Base-by-base conservation (phyloP, 257 asterid species). In the Salvia miltiorrhiza region DNA sequence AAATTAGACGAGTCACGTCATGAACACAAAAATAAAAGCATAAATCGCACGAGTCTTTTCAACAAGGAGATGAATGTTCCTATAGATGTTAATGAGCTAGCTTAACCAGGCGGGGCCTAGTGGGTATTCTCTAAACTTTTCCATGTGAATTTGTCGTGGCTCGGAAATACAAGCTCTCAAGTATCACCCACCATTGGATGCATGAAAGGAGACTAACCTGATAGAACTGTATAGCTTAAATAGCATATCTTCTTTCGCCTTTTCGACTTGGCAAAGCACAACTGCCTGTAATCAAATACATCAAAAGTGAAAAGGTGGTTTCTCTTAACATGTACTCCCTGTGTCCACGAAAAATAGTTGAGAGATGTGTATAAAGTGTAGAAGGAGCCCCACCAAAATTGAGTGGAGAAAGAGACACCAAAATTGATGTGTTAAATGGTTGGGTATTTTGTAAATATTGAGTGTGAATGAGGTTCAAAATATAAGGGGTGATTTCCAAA, bases 161-260 rank as follows among this genome's bases (percentile, higher is more conserved):
- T 9, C 26, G 28, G 70, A 41, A 63, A 23, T 14, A 24, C 14
- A 23, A 21, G 54, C 21, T 65, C 5, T 40, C 13, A 30, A 21
- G 40, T 12, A 63, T 35, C n/a, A 13, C 13, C 28, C 43, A 16
- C 0, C 48, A 58, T 47, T 14, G 16, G 63, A 66, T 1, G 56
- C 72, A 30, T 67, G 63, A 40, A 59, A 71, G 20, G 39, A 35
- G 63, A 58, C 86, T n/a, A 35, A 88, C 97, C 96, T 91, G 86
- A 91, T n/a, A 66, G 97, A 87, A 87, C 89, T 91, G 88, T 91
- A 91, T 74, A 91, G 77, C 73, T 91, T 91, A 58, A 87, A 87
- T 48, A 91, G 96, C 97, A 91, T 91, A 79, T 91, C 97, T 87
- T 91, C 97, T 79, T 91, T 91, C 17, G 97, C 89, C 78, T 91